Base-by-base conservation (phyloP, 164 flowering plant genomes). In the Umbilicus rupestris region DNA sequence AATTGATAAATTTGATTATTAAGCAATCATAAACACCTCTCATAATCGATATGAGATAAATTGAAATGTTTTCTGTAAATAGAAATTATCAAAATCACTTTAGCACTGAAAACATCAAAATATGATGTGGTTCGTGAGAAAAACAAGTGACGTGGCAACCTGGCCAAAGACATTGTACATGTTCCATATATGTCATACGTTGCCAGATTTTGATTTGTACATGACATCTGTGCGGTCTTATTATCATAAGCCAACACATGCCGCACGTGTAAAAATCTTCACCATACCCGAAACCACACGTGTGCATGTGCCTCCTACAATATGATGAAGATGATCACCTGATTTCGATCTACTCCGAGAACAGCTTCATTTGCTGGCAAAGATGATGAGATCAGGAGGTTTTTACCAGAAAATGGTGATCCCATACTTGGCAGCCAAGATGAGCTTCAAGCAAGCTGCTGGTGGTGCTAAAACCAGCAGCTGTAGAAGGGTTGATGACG, bases 141-240 rank as follows among this genome's bases (percentile, higher is more conserved):
- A 17, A 52, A 52, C 2, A 52, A 7, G 9, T 52, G 58, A 24
- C 24, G 55, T 52, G 58, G 15, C n/a, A n/a, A n/a, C n/a, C 15
- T 52, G 24, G 2, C 58, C 58, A 52, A 52, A 52, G 30, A 52
- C 58, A 52, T 52, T 52, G 58, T 20, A 52, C 58, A 52, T 8
- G 58, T 24, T 11, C 29, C 29, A 52, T 7, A 6, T 52, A 24
- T 52, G 58, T 52, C 30, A 52, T 3, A 52, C 3, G 29, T 52
- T 3, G 58, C 55, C 10, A 14, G n/a, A 16, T 19, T 5, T 20
- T 22, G 28, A 52, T 52, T 52, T 3, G 14, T 2, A 52, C 58
- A 22, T 52, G 30, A 52, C 7, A 24, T 26, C 29, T 24, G 7
- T 26, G 29, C 24, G 58, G 29, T 52, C 58, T 22, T 52, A 24